Percentiles rank a stretch among this genome's conserved stretches.
These are phyloP conservation scores for Aureobasidium sp. DNA, from an alignment of 2,329 filamentous ascomycete species.

Conservation along the genomic window DNA sequence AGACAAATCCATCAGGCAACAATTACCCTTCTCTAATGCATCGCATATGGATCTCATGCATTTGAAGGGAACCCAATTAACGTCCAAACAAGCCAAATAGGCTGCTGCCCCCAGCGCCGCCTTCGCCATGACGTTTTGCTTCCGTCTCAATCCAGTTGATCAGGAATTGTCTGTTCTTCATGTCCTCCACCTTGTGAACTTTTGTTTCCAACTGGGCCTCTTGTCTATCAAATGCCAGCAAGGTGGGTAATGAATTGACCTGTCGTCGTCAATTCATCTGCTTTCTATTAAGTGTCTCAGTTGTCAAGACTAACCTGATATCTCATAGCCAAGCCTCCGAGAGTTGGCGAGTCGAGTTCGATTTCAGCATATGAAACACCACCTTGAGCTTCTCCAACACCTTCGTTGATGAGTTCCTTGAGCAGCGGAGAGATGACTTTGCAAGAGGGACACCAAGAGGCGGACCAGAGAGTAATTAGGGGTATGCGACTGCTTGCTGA, in stretches of 20 bases:
- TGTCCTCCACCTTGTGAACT: conserved; percentile 36
- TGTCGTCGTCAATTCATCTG: conserved; percentile 14
- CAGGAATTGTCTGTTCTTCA: conserved; percentile 40
- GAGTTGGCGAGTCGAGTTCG: conserved; percentile 39
- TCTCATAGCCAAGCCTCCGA: conserved; percentile 35
- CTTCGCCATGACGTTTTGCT: conserved; percentile 38
- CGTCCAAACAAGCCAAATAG: conserved; percentile 28
- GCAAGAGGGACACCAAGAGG: conserved; percentile 42
- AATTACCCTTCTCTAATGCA: neutral
- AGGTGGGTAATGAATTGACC: conserved; percentile 42
- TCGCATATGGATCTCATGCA: neutral
- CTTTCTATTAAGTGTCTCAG: neutral
- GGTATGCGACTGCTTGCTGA: conserved; percentile 38
- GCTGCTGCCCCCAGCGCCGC: conserved; percentile 36
- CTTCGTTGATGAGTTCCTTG: conserved; percentile 36
- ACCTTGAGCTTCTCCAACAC: conserved; percentile 38
- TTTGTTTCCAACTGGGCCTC: conserved; percentile 44
- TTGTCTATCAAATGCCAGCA: conserved; percentile 43
- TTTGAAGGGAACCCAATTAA: neutral
- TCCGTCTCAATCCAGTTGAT: conserved; percentile 42
- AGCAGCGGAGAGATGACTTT: conserved; percentile 37
- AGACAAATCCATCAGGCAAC: neutral
- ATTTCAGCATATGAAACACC: conserved; percentile 43
- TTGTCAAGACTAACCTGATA: conserved; percentile 28
- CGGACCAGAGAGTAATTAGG: conserved; percentile 45